These are phyloP conservation scores for Calonectria honghensis DNA, from an alignment of 2,329 filamentous ascomycete genomes.

Conservation along the genomic window DNA sequence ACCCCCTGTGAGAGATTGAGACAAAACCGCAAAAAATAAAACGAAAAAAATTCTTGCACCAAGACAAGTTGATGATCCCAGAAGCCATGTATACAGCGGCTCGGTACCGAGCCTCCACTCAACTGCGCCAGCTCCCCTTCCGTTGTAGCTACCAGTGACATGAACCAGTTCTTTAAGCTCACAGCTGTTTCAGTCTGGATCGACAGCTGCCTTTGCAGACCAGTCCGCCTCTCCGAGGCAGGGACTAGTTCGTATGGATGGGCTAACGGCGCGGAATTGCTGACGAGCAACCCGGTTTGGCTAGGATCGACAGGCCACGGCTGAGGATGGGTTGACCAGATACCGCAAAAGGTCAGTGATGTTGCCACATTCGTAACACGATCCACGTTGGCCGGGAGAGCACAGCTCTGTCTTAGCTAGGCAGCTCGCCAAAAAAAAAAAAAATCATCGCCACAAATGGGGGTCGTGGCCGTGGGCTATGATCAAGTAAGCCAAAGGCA, in stretches of 20 bases:
- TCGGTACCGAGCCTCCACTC: not conserved
- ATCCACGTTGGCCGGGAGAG: conserved; percentile 40
- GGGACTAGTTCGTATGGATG: conserved; percentile 34
- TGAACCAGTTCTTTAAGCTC: conserved; percentile 23
- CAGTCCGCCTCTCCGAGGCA: conserved; percentile 43
- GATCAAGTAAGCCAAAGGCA: conserved; percentile 23
- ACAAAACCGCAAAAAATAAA: conserved; percentile 32
- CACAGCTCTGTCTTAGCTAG: conserved; percentile 27
- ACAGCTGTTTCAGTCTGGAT: conserved; percentile 29
- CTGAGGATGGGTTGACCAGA: conserved; percentile 40
- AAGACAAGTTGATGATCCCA: conserved; percentile 28
- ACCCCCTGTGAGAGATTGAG: conserved; percentile 32
- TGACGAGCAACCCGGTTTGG: conserved; percentile 48
- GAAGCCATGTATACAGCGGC: not conserved
- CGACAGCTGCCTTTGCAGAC: conserved; percentile 33
- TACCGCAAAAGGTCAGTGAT: conserved; percentile 40
- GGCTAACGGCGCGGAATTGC: conserved; percentile 35
- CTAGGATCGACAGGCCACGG: conserved; percentile 50
- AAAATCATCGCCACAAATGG: not conserved
- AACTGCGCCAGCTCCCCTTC: not conserved
- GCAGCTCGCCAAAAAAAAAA: not conserved
- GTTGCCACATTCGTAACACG: conserved; percentile 52
- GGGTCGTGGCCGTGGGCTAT: not conserved
- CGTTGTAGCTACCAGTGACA: conserved; percentile 5
- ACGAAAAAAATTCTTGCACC: conserved; percentile 20